Conservation (phyloP, 257 asterid genomes). For the Henckelia pumila region DNA sequence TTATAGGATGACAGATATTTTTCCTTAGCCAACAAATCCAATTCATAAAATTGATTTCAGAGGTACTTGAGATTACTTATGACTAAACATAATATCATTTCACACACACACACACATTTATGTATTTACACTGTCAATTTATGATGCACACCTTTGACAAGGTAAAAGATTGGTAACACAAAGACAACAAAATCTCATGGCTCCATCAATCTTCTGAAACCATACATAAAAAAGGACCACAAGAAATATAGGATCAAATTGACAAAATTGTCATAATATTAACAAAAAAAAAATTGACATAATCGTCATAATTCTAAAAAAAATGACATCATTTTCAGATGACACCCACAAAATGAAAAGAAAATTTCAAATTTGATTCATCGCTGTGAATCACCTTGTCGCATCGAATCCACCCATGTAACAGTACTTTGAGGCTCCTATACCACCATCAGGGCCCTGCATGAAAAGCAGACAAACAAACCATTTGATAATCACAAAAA, state of each 20-base stretch:
- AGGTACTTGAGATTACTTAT: neutral
- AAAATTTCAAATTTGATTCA: neutral
- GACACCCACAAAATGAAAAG: slow-evolving; percentile 1
- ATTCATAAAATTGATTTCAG: neutral
- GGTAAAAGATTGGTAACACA: slow-evolving; percentile 19
- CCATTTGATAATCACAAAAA: slow-evolving; percentile 19
- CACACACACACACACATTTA: too few species aligned
- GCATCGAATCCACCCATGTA: slow-evolving; percentile 99
- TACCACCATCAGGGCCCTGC: slow-evolving; percentile 99
- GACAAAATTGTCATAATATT: too few species aligned
- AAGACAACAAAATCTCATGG: neutral
- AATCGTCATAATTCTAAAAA: too few species aligned
- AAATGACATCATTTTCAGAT: slow-evolving; percentile 3
- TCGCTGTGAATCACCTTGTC: slow-evolving; percentile 63
- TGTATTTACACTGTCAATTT: neutral
- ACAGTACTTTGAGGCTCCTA: slow-evolving; percentile 89
- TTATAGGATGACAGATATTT: slow-evolving; percentile 2
- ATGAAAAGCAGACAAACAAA: slow-evolving; percentile 20
- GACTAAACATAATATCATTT: too few species aligned
- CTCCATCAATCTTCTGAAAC: slow-evolving; percentile 11
- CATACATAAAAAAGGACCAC: slow-evolving; percentile 3
- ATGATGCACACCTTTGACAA: too few species aligned
- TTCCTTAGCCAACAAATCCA: neutral
- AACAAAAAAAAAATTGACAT: neutral
- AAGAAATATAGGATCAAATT: too few species aligned